phyloP scores from a whole-genome alignment of 129 eudicot genomes.

The Flaveria sonorensis region DNA sequence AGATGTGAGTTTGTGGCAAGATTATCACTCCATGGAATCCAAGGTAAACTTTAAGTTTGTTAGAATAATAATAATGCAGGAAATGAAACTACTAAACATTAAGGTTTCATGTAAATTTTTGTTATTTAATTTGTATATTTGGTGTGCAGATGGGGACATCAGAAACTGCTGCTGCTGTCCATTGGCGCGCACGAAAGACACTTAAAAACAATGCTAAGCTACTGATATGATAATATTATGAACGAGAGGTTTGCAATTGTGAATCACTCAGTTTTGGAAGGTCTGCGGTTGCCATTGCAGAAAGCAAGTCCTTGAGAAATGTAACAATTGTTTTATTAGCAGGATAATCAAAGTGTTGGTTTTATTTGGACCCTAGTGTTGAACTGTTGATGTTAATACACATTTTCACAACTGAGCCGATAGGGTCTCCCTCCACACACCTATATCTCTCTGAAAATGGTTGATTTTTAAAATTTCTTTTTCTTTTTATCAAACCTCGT shows the following conservation, averaged over 20 bases:
- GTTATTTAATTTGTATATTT: not conserved
- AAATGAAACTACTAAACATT: not conserved
- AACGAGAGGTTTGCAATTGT: constrained; percentile 27
- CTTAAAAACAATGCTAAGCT: constrained; percentile 43
- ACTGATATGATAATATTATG: constrained; percentile 28
- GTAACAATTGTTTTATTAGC: constrained; percentile 23
- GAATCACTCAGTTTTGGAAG: constrained; percentile 41
- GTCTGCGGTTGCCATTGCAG: constrained; percentile 16
- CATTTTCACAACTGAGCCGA: not conserved
- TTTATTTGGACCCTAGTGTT: not conserved
- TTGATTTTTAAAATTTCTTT: not conserved
- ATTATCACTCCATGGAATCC: constrained; percentile 72
- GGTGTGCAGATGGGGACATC: constrained; percentile 83
- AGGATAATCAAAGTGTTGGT: constrained; percentile 8
- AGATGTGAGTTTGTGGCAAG: constrained; percentile 78
- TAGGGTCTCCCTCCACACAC: not conserved
- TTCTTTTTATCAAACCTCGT: not conserved
- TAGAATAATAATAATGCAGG: not conserved
- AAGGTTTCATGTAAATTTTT: not conserved
- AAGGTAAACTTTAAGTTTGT: constrained; percentile 45
- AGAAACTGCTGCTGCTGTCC: constrained; percentile 76
- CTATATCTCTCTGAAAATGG: not conserved
- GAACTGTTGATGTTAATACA: not conserved
- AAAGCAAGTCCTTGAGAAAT: constrained; percentile 14
- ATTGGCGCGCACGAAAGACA: constrained; percentile 79